Percentiles rank a stretch among this genome's conserved stretches.
phyloP scores from a whole-genome alignment of 257 asterid genomes.

The Penstemon newberryi region DNA sequence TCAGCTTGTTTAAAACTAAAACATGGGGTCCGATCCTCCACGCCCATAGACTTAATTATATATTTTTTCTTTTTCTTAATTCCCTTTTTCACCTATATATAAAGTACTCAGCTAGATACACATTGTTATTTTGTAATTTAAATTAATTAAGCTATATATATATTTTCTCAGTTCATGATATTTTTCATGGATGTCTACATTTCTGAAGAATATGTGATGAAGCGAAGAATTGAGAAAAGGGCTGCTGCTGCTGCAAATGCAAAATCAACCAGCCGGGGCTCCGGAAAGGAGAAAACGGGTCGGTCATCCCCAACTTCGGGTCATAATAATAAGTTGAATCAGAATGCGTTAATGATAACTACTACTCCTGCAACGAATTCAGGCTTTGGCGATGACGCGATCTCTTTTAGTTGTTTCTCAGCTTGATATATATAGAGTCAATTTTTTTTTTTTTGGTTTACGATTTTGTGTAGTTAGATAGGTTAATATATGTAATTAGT shows the following conservation, averaged over 20 bases:
- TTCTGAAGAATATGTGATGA: constrained; percentile 41
- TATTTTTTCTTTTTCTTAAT: too few relatives aligned
- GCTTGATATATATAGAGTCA: neutral
- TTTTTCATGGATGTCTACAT: constrained; percentile 49
- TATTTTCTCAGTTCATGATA: neutral
- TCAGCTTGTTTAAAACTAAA: constrained; percentile 23
- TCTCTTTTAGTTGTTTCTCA: neutral
- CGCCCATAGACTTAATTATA: constrained; percentile 18
- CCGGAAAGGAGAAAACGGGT: too few relatives aligned
- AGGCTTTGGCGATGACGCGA: neutral
- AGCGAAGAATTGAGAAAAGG: constrained; percentile 42
- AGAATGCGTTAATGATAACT: too few relatives aligned
- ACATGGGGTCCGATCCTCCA: constrained; percentile 24
- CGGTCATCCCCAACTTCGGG: too few relatives aligned
- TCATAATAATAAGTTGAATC: neutral
- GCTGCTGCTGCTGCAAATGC: neutral
- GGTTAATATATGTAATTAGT: too few relatives aligned
- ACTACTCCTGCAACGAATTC: too few relatives aligned
- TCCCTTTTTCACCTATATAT: too few relatives aligned
- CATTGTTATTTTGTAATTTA: too few relatives aligned
- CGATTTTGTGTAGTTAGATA: too few relatives aligned
- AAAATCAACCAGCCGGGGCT: neutral
- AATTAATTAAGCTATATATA: neutral
- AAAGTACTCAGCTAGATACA: too few relatives aligned
- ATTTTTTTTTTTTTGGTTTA: too few relatives aligned